Base-by-base conservation (phyloP, 2,329 filamentous ascomycete species). In the Verticillium longisporum region DNA sequence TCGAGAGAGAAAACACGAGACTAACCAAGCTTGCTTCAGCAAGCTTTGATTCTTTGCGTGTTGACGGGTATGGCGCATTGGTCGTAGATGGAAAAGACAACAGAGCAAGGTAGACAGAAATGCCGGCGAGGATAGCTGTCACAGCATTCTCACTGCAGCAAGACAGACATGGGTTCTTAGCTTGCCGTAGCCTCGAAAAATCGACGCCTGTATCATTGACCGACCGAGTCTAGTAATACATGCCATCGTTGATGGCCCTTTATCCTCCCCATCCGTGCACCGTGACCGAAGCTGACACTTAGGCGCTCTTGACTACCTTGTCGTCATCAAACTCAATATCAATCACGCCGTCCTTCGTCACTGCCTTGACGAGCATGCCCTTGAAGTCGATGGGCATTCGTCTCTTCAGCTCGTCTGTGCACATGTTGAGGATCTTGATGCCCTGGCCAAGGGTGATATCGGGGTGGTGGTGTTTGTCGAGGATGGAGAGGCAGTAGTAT, bases 331-430 rank as follows among this genome's bases (percentile, higher is more conserved):
- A 96, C 66, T 91, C 86, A 70, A 96, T 84, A 69, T 95, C 91
- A 68, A 85, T 80, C 64, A 99, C 89, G 11, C 96, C 95, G 69
- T 98, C 92, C 80, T 96, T 96, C 64, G 92, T 97, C 70, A 99
- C 87, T 38, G 92, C 90, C 83, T 98, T 98, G 70, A 99, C 93
- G 59, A 83, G 72, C 88, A 97, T 91, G 45, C 95, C 95, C 84
- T 99, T 99, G 85, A 98, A 99, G 76, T 99, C 95, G 73, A 99
- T 93, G 63, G 95, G 95, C 82, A 99, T 85, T 77, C 96, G 87
- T 75, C 95, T 88, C 86, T 97, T 97, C 73, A 99, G 80, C 82
- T 99, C 95, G 75, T 98, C 93, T 68, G 91, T 95, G 80, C 95
- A 99, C 88, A 97, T 90, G 70, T 86, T 88, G 71, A 99, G 81